Base-by-base conservation (phyloP, 1,139 yeast genomes). In the Blastobotrys serpentis region DNA sequence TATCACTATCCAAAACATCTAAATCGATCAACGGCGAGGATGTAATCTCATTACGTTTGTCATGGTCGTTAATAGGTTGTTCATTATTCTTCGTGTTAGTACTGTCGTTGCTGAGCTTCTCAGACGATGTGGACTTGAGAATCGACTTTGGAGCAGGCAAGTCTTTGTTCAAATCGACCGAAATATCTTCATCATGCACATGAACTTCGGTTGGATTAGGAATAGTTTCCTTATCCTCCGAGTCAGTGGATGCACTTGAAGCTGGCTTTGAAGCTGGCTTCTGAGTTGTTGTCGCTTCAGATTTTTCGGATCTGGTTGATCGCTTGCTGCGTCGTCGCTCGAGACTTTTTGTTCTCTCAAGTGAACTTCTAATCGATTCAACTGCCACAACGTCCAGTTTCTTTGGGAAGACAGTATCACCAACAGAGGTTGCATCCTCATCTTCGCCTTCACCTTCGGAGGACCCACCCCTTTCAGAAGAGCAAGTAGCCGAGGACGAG, bases 361-460 rank as follows among this genome's bases (percentile, higher is more conserved):
- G 53, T 2, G 71, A 64, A 29, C 63, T 59, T 38, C 70, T 60
- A 38, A 68, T 66, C n/a, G 58, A 57, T 43, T 64, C 71, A 6
- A 68, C 68, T 16, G 65, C 60, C 14, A 60, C 54, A n/a, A 57
- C 50, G 34, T 64, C 69, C 42, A 69, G 59, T 22, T 56, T 58
- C 47, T 67, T 65, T 2, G 72, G 72, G 52, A 67, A 68, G 7
- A 68, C 67, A 4, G 71, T 66, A 42, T 65, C 67, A 22, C 64
- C 65, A 13, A 36, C 40, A 4, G 65, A 67, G 5, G 64, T 58
- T n/a, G 55, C 52, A n/a, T 58, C 62, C 8, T 56, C 62, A 16
- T 50, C 50, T 17, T 54, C n/a, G n/a, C n/a, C 59, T 16, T 40
- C 47, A 11, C 39, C 46, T 4, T 40, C 45, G 3, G 30, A 41